A percentile compares a stretch with the other conserved stretches of the same genome.
phyloP scores from a whole-genome alignment of 306 rosid species.

The Castanea mollissima region DNA sequence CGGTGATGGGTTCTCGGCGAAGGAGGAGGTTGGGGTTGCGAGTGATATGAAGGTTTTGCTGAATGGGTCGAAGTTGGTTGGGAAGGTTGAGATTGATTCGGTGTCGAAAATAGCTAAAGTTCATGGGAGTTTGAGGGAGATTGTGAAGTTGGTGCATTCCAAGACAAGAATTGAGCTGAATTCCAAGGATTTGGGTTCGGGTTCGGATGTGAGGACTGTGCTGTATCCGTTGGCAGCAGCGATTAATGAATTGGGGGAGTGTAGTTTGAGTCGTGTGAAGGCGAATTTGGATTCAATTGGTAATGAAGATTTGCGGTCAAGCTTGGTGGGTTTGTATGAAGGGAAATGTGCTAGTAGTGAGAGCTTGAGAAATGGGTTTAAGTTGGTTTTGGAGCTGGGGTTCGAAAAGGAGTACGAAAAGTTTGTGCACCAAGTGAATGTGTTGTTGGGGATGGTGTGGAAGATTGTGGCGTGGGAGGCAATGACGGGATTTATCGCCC shows the following conservation, averaged over 20 bases:
- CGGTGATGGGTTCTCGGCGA: slow-evolving; percentile 64
- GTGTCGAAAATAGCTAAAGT: slow-evolving; percentile 45
- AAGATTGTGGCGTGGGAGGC: slow-evolving; percentile 78
- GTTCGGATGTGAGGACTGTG: slow-evolving; percentile 32
- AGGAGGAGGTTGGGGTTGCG: slow-evolving; percentile 80
- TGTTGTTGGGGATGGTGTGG: slow-evolving; percentile 58
- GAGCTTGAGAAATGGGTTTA: slow-evolving; percentile 36
- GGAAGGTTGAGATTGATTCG: slow-evolving; percentile 42
- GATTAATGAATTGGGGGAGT: slow-evolving; percentile 49
- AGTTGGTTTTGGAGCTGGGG: slow-evolving; percentile 39
- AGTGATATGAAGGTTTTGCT: slow-evolving; percentile 70
- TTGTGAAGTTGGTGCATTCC: slow-evolving; percentile 58
- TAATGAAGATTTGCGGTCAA: slow-evolving; percentile 20
- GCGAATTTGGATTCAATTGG: slow-evolving; percentile 37
- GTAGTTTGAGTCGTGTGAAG: slow-evolving; percentile 48
- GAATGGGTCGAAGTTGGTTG: slow-evolving; percentile 79
- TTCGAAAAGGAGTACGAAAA: slow-evolving; percentile 40
- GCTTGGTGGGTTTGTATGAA: slow-evolving; percentile 44
- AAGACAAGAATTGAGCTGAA: slow-evolving; percentile 61
- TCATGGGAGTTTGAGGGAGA: slow-evolving; percentile 66
- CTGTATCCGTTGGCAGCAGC: slow-evolving; percentile 49
- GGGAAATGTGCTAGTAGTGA: slow-evolving; percentile 46
- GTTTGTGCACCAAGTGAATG: slow-evolving; percentile 53
- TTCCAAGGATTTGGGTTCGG: slow-evolving; percentile 40
- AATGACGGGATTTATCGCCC: slow-evolving; percentile 39